phyloP scores from a whole-genome alignment of 1,139 yeast genomes.

The Geotrichum cucujoidarum region DNA sequence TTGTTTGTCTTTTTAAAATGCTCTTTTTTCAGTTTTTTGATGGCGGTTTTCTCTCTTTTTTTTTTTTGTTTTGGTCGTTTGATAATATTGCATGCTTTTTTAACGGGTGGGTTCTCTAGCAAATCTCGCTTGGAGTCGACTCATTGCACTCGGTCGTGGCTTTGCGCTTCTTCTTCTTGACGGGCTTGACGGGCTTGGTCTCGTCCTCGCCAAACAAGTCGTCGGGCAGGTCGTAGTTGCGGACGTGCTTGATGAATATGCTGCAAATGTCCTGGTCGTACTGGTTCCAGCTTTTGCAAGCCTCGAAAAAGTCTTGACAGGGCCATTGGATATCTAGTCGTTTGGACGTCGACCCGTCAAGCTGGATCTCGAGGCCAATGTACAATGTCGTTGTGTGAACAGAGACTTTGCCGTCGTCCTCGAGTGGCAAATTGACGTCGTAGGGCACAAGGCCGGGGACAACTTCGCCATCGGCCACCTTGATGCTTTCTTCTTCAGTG shows the following conservation, averaged over 20 bases:
- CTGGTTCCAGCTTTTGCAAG: conserved; percentile 68
- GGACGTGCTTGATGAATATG: conserved; percentile 67
- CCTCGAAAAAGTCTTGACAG: conserved; percentile 77
- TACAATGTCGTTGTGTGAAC: conserved; percentile 71
- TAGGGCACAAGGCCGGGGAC: conserved; percentile 19
- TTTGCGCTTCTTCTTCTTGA: conserved; percentile 45
- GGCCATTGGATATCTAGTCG: conserved; percentile 86
- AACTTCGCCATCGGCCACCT: conserved; percentile 46
- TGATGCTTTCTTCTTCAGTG: conserved; percentile 48
- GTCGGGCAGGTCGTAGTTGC: conserved; percentile 70
- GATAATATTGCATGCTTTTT: not conserved
- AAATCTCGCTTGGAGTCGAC: not conserved
- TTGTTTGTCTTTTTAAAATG: no score
- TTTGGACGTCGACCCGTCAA: conserved; percentile 41
- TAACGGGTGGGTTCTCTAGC: not conserved
- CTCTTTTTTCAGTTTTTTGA: no score
- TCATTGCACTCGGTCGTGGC: conserved; percentile 1
- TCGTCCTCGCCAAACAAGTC: conserved; percentile 83
- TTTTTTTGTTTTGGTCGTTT: not conserved
- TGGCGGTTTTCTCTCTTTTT: not conserved
- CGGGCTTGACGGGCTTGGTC: conserved; percentile 55
- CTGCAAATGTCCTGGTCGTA: conserved; percentile 59
- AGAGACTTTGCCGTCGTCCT: conserved; percentile 34
- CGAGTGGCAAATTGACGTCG: conserved; percentile 25
- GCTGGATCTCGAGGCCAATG: conserved; percentile 68